Evolutionary conservation across 2,329 filamentous ascomycete genomes (phyloP).

Genomic region (Aspergillus niger): DNA sequence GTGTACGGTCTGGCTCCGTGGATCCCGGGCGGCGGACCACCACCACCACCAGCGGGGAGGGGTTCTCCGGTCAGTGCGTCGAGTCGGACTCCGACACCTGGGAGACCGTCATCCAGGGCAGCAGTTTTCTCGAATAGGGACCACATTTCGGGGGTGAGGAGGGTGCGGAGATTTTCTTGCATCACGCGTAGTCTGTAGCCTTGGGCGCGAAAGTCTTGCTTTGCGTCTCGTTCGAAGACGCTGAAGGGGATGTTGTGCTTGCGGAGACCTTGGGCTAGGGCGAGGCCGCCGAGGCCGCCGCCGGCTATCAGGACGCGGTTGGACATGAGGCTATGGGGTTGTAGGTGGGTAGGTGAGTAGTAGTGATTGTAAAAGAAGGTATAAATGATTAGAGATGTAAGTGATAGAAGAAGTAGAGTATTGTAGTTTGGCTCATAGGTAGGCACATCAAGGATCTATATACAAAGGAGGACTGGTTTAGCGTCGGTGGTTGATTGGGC

Average conservation of each 20-base stretch:
- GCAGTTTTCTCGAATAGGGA: constrained; percentile 24
- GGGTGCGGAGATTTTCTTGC: neutral
- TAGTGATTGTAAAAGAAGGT: neutral
- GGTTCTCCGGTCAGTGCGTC: neutral
- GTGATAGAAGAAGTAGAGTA: neutral
- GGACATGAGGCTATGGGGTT: neutral
- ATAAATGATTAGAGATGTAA: neutral
- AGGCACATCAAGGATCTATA: neutral
- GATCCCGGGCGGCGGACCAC: neutral
- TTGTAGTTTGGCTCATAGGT: neutral
- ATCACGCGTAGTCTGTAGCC: constrained; percentile 40
- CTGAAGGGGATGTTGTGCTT: constrained; percentile 38
- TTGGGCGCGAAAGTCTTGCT: constrained; percentile 34
- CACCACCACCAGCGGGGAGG: neutral
- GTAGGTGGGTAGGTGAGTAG: neutral
- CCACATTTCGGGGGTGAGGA: constrained; percentile 15
- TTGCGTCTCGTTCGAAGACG: constrained; percentile 40
- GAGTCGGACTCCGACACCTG: neutral
- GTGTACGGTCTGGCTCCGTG: constrained; percentile 1
- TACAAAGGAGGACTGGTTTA: no score
- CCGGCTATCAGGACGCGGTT: constrained; percentile 38
- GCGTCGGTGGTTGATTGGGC: neutral
- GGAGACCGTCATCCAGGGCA: constrained; percentile 10
- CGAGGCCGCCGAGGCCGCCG: constrained; percentile 39
- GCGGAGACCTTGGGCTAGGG: constrained; percentile 39